Conservation (phyloP, 2,329 filamentous ascomycete species). For the Colletotrichum sansevieriae region DNA sequence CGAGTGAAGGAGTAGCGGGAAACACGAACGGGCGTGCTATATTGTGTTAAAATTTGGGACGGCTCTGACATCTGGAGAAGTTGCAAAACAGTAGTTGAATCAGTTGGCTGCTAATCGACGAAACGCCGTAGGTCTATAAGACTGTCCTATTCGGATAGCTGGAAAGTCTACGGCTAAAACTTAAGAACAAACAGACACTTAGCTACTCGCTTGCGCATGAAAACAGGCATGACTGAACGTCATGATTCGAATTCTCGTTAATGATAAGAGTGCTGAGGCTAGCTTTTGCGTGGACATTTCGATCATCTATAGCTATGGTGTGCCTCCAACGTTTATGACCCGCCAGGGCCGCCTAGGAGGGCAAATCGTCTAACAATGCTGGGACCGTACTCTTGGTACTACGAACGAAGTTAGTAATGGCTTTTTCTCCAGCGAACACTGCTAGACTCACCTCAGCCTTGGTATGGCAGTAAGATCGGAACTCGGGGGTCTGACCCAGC, state of each 20-base stretch:
- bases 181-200: slow-evolving; percentile 1
- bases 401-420: slow-evolving; percentile 45
- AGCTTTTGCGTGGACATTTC: slow-evolving; percentile 26
- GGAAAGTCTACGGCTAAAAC: slow-evolving; percentile 12
- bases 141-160: background rate
- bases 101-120: background rate
- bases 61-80: background rate
- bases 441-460: slow-evolving; percentile 74
- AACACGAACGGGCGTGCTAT: too few relatives aligned
- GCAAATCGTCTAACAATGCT: slow-evolving; percentile 96
- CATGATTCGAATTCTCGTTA: slow-evolving; percentile 39
- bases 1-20: too few relatives aligned
- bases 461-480: slow-evolving; percentile 98
- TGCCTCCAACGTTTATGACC: slow-evolving; percentile 65
- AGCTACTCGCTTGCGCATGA: slow-evolving; percentile 18
- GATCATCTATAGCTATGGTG: slow-evolving; percentile 27
- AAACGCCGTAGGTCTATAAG: background rate
- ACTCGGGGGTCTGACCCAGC: slow-evolving; percentile 96
- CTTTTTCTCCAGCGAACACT: too few relatives aligned
- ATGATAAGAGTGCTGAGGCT: slow-evolving; percentile 14
- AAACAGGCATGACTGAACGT: slow-evolving; percentile 24
- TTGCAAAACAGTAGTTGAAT: background rate
- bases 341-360: slow-evolving; percentile 90
- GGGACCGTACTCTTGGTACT: slow-evolving; percentile 96
- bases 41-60: too few relatives aligned